phyloP scores from a whole-genome alignment of 495 filamentous ascomycete species.

The Beverwykella pulmonaria region DNA sequence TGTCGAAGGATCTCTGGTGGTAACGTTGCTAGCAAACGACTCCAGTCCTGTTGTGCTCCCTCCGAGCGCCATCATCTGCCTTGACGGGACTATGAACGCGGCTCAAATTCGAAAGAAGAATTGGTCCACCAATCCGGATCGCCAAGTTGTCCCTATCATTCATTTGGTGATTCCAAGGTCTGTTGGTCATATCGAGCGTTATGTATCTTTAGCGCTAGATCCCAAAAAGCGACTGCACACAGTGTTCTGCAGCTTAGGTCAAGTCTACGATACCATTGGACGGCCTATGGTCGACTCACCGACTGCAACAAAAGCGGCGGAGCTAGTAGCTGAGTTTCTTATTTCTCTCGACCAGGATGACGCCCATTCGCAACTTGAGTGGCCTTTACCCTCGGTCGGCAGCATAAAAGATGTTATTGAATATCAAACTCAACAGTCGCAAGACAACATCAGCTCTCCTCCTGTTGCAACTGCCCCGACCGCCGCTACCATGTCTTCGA shows the following conservation, averaged over 20 bases:
- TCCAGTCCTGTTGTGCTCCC: conserved; percentile 13
- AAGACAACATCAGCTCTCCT: not conserved
- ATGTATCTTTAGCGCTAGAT: conserved; percentile 3
- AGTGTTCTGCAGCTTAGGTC: conserved; percentile 30
- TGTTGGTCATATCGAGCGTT: conserved; percentile 25
- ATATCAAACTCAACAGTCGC: conserved; percentile 21
- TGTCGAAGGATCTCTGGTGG: conserved; percentile 8
- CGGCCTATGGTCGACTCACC: conserved; percentile 11
- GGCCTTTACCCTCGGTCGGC: conserved; percentile 28
- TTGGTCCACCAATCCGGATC: conserved; percentile 16
- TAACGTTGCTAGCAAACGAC: conserved; percentile 22
- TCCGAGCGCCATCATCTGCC: conserved; percentile 25
- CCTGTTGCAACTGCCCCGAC: not conserved
- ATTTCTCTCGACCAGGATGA: not conserved
- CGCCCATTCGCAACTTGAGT: conserved; percentile 1
- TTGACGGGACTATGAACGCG: conserved; percentile 16
- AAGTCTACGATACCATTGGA: conserved; percentile 16
- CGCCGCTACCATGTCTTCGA: not conserved
- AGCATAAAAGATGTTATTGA: conserved; percentile 32
- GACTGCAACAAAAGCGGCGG: conserved; percentile 6
- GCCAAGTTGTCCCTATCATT: conserved; percentile 14
- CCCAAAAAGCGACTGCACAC: conserved; percentile 27
- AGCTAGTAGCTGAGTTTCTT: conserved; percentile 21
- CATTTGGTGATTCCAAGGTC: conserved; percentile 27
- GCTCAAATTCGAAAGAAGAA: conserved; percentile 24